A percentile compares a stretch with the other conserved stretches of the same genome.
Evolutionary conservation across 2,329 filamentous ascomycete species (phyloP).

Genomic region (Diaporthe citri): DNA sequence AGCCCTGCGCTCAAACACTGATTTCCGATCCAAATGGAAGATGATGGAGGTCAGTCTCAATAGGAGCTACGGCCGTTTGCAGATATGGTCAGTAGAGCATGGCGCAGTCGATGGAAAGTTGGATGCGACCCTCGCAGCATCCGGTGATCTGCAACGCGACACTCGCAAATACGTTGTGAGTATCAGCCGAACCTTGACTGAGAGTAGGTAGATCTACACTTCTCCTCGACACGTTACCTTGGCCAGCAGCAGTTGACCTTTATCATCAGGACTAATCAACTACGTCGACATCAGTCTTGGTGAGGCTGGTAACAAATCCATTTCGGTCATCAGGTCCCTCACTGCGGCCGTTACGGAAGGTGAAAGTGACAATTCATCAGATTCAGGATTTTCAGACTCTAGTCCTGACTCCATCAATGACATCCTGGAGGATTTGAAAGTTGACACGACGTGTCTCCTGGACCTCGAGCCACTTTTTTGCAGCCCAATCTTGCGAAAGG

Average conservation of each 20-base stretch:
- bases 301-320: neutral
- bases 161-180: neutral
- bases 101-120: neutral
- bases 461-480: conserved; percentile 32
- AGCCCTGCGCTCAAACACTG: neutral
- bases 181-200: conserved; percentile 11
- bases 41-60: neutral
- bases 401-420: neutral
- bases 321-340: neutral
- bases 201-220: neutral
- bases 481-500: neutral
- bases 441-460: conserved; percentile 27
- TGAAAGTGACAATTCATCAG: conserved; percentile 8
- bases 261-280: neutral
- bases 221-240: neutral
- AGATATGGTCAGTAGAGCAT: conserved; percentile 29
- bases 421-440: conserved; percentile 25
- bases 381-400: neutral
- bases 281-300: neutral
- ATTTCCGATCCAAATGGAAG: neutral
- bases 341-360: neutral
- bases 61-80: conserved; percentile 13
- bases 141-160: neutral
- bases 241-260: neutral
- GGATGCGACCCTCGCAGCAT: neutral